A percentile compares a stretch with the other conserved stretches of the same genome.
Evolutionary conservation across 2,329 filamentous ascomycete species (phyloP).

Genomic region (Claviceps spartinae): DNA sequence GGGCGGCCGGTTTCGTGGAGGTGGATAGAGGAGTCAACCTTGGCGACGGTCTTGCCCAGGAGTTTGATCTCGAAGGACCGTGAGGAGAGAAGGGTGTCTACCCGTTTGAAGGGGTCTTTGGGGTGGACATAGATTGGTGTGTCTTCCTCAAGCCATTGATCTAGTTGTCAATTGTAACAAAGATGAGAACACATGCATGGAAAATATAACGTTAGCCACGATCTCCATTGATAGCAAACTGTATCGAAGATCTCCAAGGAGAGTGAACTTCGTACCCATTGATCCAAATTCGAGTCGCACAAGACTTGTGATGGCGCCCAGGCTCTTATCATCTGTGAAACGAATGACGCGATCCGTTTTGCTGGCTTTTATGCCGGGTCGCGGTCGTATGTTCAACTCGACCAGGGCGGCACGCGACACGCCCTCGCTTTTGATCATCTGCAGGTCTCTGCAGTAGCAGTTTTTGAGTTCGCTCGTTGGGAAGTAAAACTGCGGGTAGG

Average conservation of each 20-base stretch:
- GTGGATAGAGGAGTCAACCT: conserved; percentile 33
- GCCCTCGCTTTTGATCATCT: conserved; percentile 14
- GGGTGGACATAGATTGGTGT: conserved; percentile 46
- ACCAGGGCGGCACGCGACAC: conserved; percentile 16
- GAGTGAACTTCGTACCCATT: conserved; percentile 15
- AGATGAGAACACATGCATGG: too few species aligned
- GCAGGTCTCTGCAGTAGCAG: conserved; percentile 15
- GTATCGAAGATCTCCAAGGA: too few species aligned
- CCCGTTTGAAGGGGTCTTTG: conserved; percentile 52
- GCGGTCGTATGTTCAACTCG: conserved; percentile 16
- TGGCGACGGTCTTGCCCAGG: conserved; percentile 32
- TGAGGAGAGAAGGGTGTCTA: conserved; percentile 45
- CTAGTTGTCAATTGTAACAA: conserved; percentile 9
- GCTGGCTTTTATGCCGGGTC: conserved; percentile 12
- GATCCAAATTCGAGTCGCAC: conserved; percentile 23
- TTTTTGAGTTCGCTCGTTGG: conserved; percentile 17
- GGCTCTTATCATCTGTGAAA: conserved; percentile 24
- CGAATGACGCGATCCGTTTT: conserved; percentile 22
- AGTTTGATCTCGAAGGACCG: conserved; percentile 38
- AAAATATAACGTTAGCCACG: too few species aligned
- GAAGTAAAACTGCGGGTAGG: conserved; percentile 34
- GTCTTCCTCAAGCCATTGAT: conserved; percentile 41
- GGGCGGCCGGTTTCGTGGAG: conserved; percentile 48
- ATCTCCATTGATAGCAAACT: too few species aligned
- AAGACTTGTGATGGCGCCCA: conserved; percentile 19